phyloP scores from a whole-genome alignment of 2,329 filamentous ascomycete genomes.

The Chaetothyriales sp. region DNA sequence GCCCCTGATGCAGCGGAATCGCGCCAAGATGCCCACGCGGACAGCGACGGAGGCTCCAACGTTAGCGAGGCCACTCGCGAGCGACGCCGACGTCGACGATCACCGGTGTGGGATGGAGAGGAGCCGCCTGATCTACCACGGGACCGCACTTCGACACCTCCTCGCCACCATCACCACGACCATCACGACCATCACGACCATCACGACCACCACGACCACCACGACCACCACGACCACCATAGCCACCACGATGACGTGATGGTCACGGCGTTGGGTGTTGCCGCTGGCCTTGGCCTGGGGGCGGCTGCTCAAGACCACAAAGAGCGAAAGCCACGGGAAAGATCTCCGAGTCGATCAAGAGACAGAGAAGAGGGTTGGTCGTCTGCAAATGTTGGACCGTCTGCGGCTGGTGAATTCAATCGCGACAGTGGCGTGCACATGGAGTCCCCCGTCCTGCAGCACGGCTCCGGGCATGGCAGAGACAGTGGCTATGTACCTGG shows the following conservation, averaged over 20 bases:
- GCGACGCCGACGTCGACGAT: constrained; percentile 14
- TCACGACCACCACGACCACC: background rate
- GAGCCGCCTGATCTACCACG: constrained; percentile 17
- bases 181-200: constrained; percentile 1
- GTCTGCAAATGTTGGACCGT: constrained; percentile 10
- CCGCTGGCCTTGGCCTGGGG: constrained; percentile 16
- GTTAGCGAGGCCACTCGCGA: constrained; percentile 17
- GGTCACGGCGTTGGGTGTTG: constrained; percentile 17
- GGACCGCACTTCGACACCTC: constrained; percentile 13
- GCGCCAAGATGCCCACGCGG: background rate
- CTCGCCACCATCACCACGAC: background rate
- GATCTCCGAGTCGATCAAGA: constrained; percentile 35
- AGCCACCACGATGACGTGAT: constrained; percentile 16
- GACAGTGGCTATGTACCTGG: constrained; percentile 33
- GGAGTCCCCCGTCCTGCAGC: constrained; percentile 29
- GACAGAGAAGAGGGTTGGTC: constrained; percentile 9
- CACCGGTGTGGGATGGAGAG: constrained; percentile 12
- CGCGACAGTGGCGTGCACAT: constrained; percentile 34
- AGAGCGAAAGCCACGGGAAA: constrained; percentile 40
- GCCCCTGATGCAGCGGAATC: background rate
- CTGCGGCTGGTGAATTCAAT: constrained; percentile 13
- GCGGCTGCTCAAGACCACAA: constrained; percentile 25
- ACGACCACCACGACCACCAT: background rate
- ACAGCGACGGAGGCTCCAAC: constrained; percentile 10
- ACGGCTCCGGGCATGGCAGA: constrained; percentile 13